Evolutionary conservation across 441 rosid species (phyloP), one percentile per base, ranked within the genome.

Genomic region (Codiaeum variegatum): DNA sequence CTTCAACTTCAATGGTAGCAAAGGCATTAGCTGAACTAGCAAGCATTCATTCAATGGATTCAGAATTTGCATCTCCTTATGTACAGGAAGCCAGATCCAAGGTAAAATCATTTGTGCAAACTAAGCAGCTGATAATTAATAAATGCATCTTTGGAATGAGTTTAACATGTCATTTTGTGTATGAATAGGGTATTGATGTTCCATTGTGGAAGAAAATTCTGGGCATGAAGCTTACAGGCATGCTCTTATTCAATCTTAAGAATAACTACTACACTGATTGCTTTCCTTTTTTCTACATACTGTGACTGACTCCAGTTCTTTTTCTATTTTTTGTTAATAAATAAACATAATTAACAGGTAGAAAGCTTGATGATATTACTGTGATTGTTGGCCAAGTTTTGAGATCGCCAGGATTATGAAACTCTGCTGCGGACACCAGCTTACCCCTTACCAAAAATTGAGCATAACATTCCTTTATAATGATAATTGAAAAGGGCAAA

Each of bases 301-400:
- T 23, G 32, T 18, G 15, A 19, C 42, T 66, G n/a, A 72, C 62
- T 51, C 13, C 21, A 55, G 12, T 52, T 40, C 26, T 62, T 69
- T 56, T 36, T 0, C 11, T 10, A 8, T 1, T 40, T 40, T 40
- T 40, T 40, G n/a, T 40, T 10, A 10, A 40, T 40, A 40, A 40
- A 40, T 40, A 40, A 40, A 11, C 13, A 40, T 40, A 47, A 62
- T 69, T 58, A 67, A 66, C 89, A 89, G 97, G 97, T 79, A 97
- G 99, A 75, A 92, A 92, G 82, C 88, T 88, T 18, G 98, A 94
- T 70, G 97, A 94, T 78, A 85, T 94, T 38, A 92, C 97, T n/a
- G 98, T 90, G 74, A 85, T 92, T 31, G 86, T 94, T 32, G 91
- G 91, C 47, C 87, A 73, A 71, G 89, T 94, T 76, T 79, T 84